Evolutionary conservation across 2,329 filamentous ascomycete species (phyloP).

Genomic region (Davidsoniella australis): DNA sequence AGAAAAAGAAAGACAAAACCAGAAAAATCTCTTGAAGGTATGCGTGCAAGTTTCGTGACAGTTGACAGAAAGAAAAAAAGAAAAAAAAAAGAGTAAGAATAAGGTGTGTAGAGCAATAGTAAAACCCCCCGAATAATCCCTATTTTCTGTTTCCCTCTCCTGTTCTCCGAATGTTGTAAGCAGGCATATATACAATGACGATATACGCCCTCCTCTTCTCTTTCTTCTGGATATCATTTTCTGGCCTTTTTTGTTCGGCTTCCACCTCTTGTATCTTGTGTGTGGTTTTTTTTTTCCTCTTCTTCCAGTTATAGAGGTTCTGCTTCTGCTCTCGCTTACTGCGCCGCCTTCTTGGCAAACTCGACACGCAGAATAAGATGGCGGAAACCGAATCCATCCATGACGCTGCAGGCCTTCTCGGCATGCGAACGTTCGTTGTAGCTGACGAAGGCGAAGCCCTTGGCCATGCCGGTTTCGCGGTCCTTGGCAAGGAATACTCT

Average conservation of each 20-base stretch:
- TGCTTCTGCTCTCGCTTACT: neutral
- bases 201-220: neutral
- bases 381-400: constrained; percentile 89
- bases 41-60: too few relatives aligned
- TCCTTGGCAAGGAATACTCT: constrained; percentile 97
- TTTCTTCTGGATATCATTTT: neutral
- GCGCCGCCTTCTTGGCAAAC: constrained; percentile 50
- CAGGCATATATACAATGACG: neutral
- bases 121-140: too few relatives aligned
- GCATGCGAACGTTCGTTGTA: constrained; percentile 83
- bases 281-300: neutral
- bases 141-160: too few relatives aligned
- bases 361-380: constrained; percentile 76
- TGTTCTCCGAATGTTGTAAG: too few relatives aligned
- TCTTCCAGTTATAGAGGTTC: neutral
- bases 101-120: too few relatives aligned
- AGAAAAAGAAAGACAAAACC: too few relatives aligned
- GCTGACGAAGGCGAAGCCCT: constrained; percentile 98
- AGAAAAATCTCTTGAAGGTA: too few relatives aligned
- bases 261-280: neutral
- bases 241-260: neutral
- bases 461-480: constrained; percentile 84
- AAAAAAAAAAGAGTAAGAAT: too few relatives aligned
- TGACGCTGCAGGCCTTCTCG: constrained; percentile 83
- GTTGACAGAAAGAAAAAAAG: too few relatives aligned